Evolutionary conservation across 805 yeast genomes (phyloP).

Genomic region (Wickerhamiella azymoides): DNA sequence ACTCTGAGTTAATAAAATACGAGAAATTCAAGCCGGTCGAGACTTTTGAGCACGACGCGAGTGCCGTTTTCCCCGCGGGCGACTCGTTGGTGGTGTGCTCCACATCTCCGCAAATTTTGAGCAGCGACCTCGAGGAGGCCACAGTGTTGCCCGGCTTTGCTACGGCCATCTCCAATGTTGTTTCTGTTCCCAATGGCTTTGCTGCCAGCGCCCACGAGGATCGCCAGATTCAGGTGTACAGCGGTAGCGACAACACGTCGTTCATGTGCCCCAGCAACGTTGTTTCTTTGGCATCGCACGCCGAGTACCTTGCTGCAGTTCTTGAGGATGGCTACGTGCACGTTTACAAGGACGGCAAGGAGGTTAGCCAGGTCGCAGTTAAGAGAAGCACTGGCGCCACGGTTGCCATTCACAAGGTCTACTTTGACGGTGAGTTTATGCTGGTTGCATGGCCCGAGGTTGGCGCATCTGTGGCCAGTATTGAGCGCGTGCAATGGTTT

Average conservation of each 20-base stretch:
- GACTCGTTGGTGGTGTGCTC: slow-evolving; percentile 11
- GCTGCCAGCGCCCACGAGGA: slow-evolving; percentile 66
- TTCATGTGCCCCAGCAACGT: slow-evolving; percentile 61
- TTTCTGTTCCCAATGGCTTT: slow-evolving; percentile 32
- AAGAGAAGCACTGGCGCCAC: slow-evolving; percentile 9
- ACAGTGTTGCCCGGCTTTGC: slow-evolving; percentile 60
- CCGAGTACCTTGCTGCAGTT: slow-evolving; percentile 33
- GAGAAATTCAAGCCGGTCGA: slow-evolving; percentile 27
- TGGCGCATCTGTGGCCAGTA: slow-evolving; percentile 21
- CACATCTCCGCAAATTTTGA: slow-evolving; percentile 22
- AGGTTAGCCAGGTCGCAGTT: slow-evolving; percentile 9
- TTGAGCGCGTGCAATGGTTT: slow-evolving; percentile 22
- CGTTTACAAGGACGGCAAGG: slow-evolving; percentile 52
- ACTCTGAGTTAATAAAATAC: slow-evolving; percentile 37
- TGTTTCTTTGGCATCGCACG: slow-evolving; percentile 24
- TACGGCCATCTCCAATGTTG: slow-evolving; percentile 41
- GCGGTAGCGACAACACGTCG: slow-evolving; percentile 37
- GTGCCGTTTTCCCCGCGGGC: slow-evolving; percentile 5
- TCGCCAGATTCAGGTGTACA: slow-evolving; percentile 63
- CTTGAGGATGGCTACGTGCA: slow-evolving; percentile 57
- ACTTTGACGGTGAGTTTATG: slow-evolving; percentile 14
- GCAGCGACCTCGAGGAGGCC: not conserved
- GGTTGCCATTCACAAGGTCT: slow-evolving; percentile 7
- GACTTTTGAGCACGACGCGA: slow-evolving; percentile 19
- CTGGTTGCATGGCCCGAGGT: slow-evolving; percentile 23